These are phyloP conservation scores for Solanum bukasovii DNA, from an alignment of 257 asterid species.

Conservation along the genomic window DNA sequence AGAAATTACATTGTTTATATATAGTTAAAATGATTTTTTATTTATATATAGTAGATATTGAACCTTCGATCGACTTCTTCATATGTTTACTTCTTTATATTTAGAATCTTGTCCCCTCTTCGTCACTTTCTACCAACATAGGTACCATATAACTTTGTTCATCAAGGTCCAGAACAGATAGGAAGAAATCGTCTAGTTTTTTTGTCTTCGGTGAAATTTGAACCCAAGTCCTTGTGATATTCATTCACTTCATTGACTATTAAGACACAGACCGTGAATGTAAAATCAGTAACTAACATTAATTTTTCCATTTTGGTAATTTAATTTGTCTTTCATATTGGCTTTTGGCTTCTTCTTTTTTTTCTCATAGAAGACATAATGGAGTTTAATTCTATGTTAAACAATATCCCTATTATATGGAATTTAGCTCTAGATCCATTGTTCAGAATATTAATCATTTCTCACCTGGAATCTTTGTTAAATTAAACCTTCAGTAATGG, in stretches of 20 bases:
- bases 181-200: background rate
- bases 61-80: background rate
- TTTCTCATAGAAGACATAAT: background rate
- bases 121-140: background rate
- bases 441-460: constrained; percentile 24
- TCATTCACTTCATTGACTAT: background rate
- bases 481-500: background rate
- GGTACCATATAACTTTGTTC: background rate
- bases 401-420: background rate
- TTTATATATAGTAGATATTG: too few relatives aligned
- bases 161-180: background rate
- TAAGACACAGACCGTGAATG: background rate
- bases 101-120: background rate
- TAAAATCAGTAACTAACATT: background rate
- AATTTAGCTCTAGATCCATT: constrained; percentile 22
- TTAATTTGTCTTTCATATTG: background rate
- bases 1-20: background rate
- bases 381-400: background rate
- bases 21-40: background rate
- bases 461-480: constrained; percentile 14
- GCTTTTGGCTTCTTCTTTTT: background rate
- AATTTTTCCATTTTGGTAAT: background rate
- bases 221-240: background rate
- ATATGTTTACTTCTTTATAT: too few relatives aligned
- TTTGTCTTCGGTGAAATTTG: background rate